Conservation (phyloP, 2,329 filamentous ascomycete species). For the Aphanocladium album region DNA sequence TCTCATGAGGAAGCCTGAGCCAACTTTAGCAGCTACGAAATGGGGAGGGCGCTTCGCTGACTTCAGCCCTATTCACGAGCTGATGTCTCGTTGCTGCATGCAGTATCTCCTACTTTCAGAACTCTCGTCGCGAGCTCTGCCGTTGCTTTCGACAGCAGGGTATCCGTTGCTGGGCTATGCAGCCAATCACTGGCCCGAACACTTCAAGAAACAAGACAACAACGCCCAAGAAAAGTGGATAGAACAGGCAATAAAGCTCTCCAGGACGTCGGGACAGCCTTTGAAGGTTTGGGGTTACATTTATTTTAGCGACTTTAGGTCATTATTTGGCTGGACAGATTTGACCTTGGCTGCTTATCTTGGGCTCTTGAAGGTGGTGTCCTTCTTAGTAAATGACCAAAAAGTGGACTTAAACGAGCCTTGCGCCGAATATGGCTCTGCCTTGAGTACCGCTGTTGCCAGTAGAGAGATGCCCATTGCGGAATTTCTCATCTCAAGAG, state of each 20-base stretch:
- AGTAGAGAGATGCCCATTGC: too few relatives aligned
- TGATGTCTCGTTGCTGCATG: not conserved
- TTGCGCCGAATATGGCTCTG: not conserved
- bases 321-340: slow-evolving; percentile 1
- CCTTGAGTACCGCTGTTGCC: not conserved
- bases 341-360: not conserved
- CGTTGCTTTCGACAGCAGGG: not conserved
- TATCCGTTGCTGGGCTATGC: not conserved
- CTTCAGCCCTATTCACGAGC: not conserved
- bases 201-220: not conserved
- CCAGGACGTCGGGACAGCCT: not conserved
- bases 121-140: not conserved
- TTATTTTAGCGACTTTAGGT: not conserved
- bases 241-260: not conserved
- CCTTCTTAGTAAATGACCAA: not conserved
- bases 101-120: not conserved
- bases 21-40: not conserved
- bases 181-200: not conserved
- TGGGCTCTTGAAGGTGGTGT: not conserved
- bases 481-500: not conserved
- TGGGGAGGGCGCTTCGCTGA: not conserved
- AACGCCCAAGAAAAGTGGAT: not conserved
- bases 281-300: not conserved
- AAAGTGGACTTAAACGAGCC: not conserved
- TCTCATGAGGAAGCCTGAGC: not conserved